phyloP scores from a whole-genome alignment of 176 grass and related monocot species.

The Aegilops sharonensis region DNA sequence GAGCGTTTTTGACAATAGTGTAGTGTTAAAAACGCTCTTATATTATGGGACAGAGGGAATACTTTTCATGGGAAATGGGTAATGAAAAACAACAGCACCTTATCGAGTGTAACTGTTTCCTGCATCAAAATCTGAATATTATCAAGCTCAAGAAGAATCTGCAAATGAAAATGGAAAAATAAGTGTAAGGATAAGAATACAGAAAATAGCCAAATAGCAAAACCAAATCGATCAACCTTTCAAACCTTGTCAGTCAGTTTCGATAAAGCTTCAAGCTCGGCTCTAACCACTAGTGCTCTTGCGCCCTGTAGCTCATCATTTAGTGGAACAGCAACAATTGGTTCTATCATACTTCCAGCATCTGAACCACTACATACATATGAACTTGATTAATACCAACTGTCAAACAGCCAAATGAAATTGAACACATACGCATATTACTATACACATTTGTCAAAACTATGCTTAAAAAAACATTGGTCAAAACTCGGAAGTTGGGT shows the following conservation, averaged over 20 bases:
- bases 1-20: too few relatives aligned
- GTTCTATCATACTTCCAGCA: slow-evolving; percentile 67
- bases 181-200: slow-evolving; percentile 23
- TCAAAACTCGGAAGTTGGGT: slow-evolving; percentile 18
- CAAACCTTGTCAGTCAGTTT: slow-evolving; percentile 75
- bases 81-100: slow-evolving; percentile 35
- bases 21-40: too few relatives aligned
- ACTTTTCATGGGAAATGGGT: slow-evolving; percentile 8
- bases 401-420: slow-evolving; percentile 16
- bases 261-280: slow-evolving; percentile 64
- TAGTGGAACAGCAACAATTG: slow-evolving; percentile 66
- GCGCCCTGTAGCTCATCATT: slow-evolving; percentile 77
- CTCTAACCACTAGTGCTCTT: slow-evolving; percentile 57
- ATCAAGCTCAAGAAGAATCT: slow-evolving; percentile 72
- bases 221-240: slow-evolving; percentile 23
- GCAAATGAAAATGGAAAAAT: slow-evolving; percentile 25
- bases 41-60: neutral
- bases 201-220: slow-evolving; percentile 16
- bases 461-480: neutral
- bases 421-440: neutral
- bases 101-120: slow-evolving; percentile 55
- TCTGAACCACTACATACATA: slow-evolving; percentile 53
- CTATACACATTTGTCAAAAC: slow-evolving; percentile 7
- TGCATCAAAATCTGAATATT: slow-evolving; percentile 58
- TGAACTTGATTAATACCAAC: slow-evolving; percentile 20